Evolutionary conservation across 1,139 yeast species (phyloP).

Genomic region (Yamadazyma triangularis): DNA sequence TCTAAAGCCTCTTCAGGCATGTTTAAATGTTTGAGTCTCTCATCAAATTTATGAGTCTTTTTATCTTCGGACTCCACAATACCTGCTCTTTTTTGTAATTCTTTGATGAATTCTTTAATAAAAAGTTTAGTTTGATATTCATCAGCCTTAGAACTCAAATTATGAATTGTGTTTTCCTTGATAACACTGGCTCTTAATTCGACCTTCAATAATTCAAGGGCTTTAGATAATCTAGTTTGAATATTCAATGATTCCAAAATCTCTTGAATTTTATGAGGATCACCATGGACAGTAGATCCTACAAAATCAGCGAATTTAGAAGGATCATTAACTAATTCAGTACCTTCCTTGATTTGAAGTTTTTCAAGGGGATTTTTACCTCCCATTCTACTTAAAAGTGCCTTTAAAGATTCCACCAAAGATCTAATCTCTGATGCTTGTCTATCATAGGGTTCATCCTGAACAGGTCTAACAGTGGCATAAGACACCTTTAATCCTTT

Average conservation of each 20-base stretch:
- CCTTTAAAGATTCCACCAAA: slow-evolving; percentile 61
- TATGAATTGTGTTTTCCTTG: slow-evolving; percentile 37
- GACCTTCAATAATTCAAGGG: slow-evolving; percentile 72
- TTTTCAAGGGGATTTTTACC: slow-evolving; percentile 64
- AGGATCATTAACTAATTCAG: slow-evolving; percentile 33
- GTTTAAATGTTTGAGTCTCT: slow-evolving; percentile 66
- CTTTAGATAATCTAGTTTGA: slow-evolving; percentile 69
- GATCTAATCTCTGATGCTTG: slow-evolving; percentile 75
- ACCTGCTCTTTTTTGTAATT: slow-evolving; percentile 61
- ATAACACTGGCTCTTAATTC: slow-evolving; percentile 54
- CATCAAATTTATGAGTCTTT: slow-evolving; percentile 70
- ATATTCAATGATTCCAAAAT: slow-evolving; percentile 71
- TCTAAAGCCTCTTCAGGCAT: slow-evolving; percentile 81
- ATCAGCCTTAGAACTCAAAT: slow-evolving; percentile 38
- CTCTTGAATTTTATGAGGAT: slow-evolving; percentile 41
- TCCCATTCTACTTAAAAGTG: slow-evolving; percentile 36
- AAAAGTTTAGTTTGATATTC: slow-evolving; percentile 40
- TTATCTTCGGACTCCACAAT: slow-evolving; percentile 85
- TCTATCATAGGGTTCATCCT: slow-evolving; percentile 73
- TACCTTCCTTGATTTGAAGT: slow-evolving; percentile 31
- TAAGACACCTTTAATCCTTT: slow-evolving; percentile 64
- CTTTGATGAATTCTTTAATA: slow-evolving; percentile 67
- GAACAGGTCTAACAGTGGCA: slow-evolving; percentile 51
- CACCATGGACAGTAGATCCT: slow-evolving; percentile 40
- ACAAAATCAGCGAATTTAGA: slow-evolving; percentile 44